Conservation (phyloP, 768 basidiomycete species). For the Guyanaporus albipodus region DNA sequence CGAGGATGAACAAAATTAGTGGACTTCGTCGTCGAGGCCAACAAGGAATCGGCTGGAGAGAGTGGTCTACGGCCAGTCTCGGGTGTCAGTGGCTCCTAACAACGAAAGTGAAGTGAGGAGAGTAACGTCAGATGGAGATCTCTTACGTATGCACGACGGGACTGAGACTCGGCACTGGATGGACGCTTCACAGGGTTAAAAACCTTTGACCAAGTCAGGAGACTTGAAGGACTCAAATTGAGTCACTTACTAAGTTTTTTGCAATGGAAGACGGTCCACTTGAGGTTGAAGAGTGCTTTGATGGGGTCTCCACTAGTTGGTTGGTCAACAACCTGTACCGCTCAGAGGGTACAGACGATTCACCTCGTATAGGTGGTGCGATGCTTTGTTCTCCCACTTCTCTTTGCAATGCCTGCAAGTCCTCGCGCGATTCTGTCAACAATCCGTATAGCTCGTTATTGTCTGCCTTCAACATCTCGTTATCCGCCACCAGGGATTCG, state of each 20-base stretch:
- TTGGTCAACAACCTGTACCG: constrained; percentile 4
- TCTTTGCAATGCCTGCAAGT: constrained; percentile 61
- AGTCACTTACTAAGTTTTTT: constrained; percentile 43
- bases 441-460: constrained; percentile 75
- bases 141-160: constrained; percentile 33
- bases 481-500: constrained; percentile 83
- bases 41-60: constrained; percentile 38
- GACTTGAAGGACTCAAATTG: constrained; percentile 25
- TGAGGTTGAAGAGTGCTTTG: constrained; percentile 39
- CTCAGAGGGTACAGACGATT: neutral
- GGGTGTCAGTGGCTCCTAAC: constrained; percentile 44
- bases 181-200: constrained; percentile 30
- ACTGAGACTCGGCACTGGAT: constrained; percentile 33
- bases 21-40: constrained; percentile 24
- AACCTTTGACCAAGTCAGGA: constrained; percentile 24
- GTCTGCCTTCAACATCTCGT: constrained; percentile 77
- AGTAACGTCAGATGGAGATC: neutral
- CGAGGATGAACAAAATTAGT: constrained; percentile 23
- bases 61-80: constrained; percentile 41
- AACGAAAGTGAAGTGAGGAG: constrained; percentile 8
- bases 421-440: constrained; percentile 73
- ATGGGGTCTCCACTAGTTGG: constrained; percentile 31
- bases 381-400: constrained; percentile 74
- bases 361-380: constrained; percentile 44
- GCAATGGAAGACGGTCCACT: constrained; percentile 43